phyloP scores from a whole-genome alignment of 2,329 filamentous ascomycete genomes.

The Sphaceloma murrayae region DNA sequence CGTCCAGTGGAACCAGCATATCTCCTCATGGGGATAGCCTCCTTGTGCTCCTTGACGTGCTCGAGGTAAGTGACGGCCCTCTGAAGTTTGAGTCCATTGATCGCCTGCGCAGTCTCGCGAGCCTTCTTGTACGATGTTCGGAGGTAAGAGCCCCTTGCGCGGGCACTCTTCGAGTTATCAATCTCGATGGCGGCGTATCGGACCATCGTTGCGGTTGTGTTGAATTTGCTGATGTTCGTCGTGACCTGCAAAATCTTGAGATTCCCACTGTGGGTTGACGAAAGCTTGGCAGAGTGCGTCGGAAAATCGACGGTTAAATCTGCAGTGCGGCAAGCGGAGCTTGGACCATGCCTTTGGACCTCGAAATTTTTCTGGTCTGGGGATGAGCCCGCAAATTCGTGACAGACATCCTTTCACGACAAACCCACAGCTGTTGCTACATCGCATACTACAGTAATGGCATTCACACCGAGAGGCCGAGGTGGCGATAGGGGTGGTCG shows the following conservation, averaged over 20 bases:
- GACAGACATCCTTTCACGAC: neutral
- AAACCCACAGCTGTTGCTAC: neutral
- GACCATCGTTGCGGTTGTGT: conserved; percentile 46
- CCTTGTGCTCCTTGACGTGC: conserved; percentile 94
- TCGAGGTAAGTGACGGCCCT: conserved; percentile 94
- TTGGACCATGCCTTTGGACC: conserved; percentile 12
- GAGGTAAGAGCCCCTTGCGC: conserved; percentile 96
- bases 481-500: conserved; percentile 20
- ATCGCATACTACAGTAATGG: conserved; percentile 27
- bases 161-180: conserved; percentile 82
- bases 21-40: conserved; percentile 96
- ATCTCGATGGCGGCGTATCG: conserved; percentile 92
- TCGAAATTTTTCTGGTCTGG: conserved; percentile 17
- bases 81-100: conserved; percentile 98
- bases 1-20: conserved; percentile 94
- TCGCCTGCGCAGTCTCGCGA: conserved; percentile 96
- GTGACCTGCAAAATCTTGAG: conserved; percentile 17
- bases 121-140: conserved; percentile 99
- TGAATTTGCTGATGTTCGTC: no score
- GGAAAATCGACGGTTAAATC: conserved; percentile 12
- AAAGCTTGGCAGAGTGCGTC: conserved; percentile 17
- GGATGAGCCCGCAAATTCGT: neutral
- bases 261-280: conserved; percentile 14
- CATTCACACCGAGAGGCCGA: conserved; percentile 36
- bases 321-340: conserved; percentile 10